Evolutionary conservation across 441 rosid genomes (phyloP), one percentile per base, ranked within the genome.

Genomic region (Biscutella laevigata): DNA sequence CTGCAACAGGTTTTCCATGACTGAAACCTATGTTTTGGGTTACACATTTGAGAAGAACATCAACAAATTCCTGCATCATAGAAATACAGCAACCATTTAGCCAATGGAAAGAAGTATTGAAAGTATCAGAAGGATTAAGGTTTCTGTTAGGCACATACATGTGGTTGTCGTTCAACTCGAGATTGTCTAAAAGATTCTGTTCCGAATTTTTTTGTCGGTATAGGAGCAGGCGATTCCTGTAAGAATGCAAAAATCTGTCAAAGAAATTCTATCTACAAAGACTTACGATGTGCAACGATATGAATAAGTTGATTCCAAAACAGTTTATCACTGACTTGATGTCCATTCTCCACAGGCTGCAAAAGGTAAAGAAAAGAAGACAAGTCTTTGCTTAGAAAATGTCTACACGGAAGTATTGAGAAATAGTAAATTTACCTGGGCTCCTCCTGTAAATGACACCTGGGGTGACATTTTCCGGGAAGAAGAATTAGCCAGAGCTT

Each of bases 1-100:
- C 90, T 63, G 94, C 96, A 26, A 86, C 76, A 37, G 99, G 94
- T 69, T 77, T 79, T 49, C 83, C 95, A 64, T 77, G 76, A 70
- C 82, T 77, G 62, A 83, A 88, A 49, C 99, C 99, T 58, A 84
- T 27, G 60, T 84, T 72, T 64, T 74, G 71, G 54, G 77, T 62
- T 54, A 84, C 74, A 38, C 91, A 78, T 66, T 72, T 73, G 55
- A 94, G 63, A 42, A 86, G 81, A 64, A 71, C 56, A 58, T 81
- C 97, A 57, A 86, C 64, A 70, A 36, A 75, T 71, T 84, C 95
- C 97, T 84, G 73, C 68, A 64, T 41, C 61, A 76, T 30, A 56
- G 24, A 54, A 29, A 56, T 25, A 55, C 50, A 51, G 21, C 42
- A 59, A 37, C 56, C 49, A 66, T 32, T 14, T 27, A 43, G 32